These are phyloP conservation scores for Monosporozyma servazzii DNA, from an alignment of 805 yeast species.

Conservation along the genomic window DNA sequence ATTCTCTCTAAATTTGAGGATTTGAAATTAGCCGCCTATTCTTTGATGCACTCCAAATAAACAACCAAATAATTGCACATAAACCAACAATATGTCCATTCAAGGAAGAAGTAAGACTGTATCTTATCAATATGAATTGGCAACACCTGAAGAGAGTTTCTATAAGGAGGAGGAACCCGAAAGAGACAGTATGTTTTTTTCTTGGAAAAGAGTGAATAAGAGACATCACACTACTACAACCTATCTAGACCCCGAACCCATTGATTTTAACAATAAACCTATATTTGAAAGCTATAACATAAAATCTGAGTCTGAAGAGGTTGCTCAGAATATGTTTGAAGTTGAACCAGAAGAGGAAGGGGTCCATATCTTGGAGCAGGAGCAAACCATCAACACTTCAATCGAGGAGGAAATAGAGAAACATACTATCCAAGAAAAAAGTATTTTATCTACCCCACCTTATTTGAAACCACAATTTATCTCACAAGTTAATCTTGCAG, in stretches of 20 bases:
- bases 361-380: not conserved
- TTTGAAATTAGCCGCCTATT: not conserved
- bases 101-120: not conserved
- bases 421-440: not conserved
- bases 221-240: not conserved
- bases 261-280: not conserved
- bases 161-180: not conserved
- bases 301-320: not conserved
- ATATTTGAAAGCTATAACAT: not conserved
- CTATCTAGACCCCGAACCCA: not conserved
- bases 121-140: not conserved
- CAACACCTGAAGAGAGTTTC: not conserved
- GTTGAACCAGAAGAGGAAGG: not conserved
- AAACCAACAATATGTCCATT: not conserved
- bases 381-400: not conserved
- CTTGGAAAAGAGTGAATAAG: not conserved
- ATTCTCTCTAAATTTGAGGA: too few species aligned
- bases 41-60: not conserved
- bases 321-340: not conserved
- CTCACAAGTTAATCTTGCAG: not conserved
- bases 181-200: not conserved
- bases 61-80: not conserved
- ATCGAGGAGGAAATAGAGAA: not conserved
- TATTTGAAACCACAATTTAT: not conserved
- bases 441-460: not conserved